phyloP scores from a whole-genome alignment of 2,329 filamentous ascomycete genomes.

The Gaeumannomyces sp. region DNA sequence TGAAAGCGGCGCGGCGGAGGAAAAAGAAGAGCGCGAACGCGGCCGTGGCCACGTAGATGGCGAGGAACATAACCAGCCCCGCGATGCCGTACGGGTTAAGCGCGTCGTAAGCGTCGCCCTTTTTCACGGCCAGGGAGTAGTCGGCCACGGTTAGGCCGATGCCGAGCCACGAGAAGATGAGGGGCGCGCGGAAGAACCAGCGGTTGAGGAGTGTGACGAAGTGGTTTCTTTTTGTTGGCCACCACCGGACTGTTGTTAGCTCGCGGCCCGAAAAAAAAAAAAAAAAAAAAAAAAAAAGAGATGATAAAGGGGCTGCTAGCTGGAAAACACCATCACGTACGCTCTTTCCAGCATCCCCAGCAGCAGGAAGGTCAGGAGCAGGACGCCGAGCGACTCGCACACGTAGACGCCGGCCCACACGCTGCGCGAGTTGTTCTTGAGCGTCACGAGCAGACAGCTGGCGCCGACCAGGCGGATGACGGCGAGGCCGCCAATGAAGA shows the following conservation, averaged over 20 bases:
- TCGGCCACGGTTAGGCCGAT: constrained; percentile 14
- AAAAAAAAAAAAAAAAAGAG: too few relatives aligned
- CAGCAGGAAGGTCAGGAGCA: constrained; percentile 22
- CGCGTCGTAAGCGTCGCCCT: constrained; percentile 3
- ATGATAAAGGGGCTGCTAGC: background rate
- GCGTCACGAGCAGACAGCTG: constrained; percentile 20
- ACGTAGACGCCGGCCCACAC: constrained; percentile 19
- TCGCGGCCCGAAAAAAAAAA: background rate
- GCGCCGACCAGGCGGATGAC: constrained; percentile 24
- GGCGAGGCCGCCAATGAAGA: constrained; percentile 22
- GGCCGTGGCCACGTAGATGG: constrained; percentile 10
- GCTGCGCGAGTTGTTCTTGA: constrained; percentile 16
- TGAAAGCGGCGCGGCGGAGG: constrained; percentile 9
- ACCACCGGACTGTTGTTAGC: background rate
- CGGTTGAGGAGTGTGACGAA: constrained; percentile 16
- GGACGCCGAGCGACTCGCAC: constrained; percentile 24
- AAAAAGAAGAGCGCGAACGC: constrained; percentile 15
- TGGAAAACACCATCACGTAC: constrained; percentile 17
- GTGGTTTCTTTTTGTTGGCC: constrained; percentile 14
- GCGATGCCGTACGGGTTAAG: constrained; percentile 12
- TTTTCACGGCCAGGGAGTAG: constrained; percentile 12
- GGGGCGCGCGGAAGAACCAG: constrained; percentile 11
- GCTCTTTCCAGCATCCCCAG: constrained; percentile 22
- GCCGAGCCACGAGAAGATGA: constrained; percentile 12
- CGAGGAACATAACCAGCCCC: constrained; percentile 11